Evolutionary conservation across 306 rosid genomes (phyloP).

Genomic region (Trichosanthes truncata): DNA sequence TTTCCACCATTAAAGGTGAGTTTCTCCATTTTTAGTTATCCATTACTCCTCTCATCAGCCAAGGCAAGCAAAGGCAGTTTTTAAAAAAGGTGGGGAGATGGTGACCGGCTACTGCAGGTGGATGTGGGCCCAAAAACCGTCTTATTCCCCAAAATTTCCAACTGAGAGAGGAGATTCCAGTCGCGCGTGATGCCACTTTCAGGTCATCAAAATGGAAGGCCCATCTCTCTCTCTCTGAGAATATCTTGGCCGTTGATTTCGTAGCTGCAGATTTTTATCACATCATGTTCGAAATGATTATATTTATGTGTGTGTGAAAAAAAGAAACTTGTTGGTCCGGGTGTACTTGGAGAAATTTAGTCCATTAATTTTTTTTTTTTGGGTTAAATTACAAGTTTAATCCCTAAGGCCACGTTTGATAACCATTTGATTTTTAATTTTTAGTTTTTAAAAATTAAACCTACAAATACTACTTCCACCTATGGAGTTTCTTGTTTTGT

Average conservation of each 20-base stretch:
- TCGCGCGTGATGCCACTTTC: background rate
- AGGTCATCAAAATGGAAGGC: background rate
- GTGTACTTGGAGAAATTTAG: too few relatives aligned
- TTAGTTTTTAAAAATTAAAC: too few relatives aligned
- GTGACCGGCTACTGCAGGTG: slow-evolving; percentile 24
- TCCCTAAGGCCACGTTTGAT: too few relatives aligned
- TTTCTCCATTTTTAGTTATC: background rate
- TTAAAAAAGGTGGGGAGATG: background rate
- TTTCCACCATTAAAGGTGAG: background rate
- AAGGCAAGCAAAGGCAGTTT: background rate
- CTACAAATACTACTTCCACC: too few relatives aligned
- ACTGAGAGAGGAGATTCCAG: background rate
- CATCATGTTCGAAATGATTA: background rate
- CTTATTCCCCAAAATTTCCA: background rate
- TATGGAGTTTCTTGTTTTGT: too few relatives aligned
- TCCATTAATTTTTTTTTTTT: too few relatives aligned
- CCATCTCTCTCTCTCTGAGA: background rate
- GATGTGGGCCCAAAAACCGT: slow-evolving; percentile 1
- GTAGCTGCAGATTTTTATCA: background rate
- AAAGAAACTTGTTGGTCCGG: too few relatives aligned
- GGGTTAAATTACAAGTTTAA: too few relatives aligned
- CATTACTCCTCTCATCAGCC: background rate
- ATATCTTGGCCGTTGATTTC: slow-evolving; percentile 11
- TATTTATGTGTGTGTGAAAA: too few relatives aligned
- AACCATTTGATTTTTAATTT: too few relatives aligned